phyloP scores from a whole-genome alignment of 2,329 filamentous ascomycete species.

The Claviceps maximensis region DNA sequence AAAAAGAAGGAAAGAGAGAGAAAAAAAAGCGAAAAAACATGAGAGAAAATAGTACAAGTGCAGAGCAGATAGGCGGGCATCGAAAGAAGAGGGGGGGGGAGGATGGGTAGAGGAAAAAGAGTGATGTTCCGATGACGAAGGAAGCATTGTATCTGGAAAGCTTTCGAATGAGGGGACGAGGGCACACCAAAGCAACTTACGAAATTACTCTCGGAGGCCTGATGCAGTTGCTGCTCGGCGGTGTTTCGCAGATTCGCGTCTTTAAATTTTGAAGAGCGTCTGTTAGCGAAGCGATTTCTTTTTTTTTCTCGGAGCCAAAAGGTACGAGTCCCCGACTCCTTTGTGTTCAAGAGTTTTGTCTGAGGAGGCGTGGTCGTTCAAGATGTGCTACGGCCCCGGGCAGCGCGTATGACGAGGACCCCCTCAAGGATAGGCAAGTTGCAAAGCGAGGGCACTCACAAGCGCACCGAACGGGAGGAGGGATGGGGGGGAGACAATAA shows the following conservation, averaged over 20 bases:
- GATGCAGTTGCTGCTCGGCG: conserved; percentile 86
- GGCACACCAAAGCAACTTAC: conserved; percentile 38
- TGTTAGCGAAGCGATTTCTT: background rate
- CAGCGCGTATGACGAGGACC: background rate
- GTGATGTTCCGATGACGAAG: background rate
- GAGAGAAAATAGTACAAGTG: background rate
- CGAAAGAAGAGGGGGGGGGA: background rate
- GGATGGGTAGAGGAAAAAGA: background rate
- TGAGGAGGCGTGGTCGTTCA: background rate
- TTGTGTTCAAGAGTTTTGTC: background rate
- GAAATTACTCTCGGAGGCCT: conserved; percentile 90
- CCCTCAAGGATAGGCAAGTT: background rate
- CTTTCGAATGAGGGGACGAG: conserved; percentile 5
- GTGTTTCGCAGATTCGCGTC: conserved; percentile 81
- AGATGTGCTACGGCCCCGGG: background rate
- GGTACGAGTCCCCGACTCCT: background rate
- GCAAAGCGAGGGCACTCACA: background rate
- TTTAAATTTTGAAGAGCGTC: conserved; percentile 36
- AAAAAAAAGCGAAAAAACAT: background rate
- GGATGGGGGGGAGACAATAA: background rate
- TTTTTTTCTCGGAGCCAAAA: no score
- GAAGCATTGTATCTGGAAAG: conserved; percentile 3
- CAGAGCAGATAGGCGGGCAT: background rate
- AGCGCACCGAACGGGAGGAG: background rate
- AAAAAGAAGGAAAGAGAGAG: background rate